Percentiles rank a stretch among this genome's conserved stretches.
Conservation (phyloP, 768 basidiomycete species). For the Phlebiopsis gigantea region DNA sequence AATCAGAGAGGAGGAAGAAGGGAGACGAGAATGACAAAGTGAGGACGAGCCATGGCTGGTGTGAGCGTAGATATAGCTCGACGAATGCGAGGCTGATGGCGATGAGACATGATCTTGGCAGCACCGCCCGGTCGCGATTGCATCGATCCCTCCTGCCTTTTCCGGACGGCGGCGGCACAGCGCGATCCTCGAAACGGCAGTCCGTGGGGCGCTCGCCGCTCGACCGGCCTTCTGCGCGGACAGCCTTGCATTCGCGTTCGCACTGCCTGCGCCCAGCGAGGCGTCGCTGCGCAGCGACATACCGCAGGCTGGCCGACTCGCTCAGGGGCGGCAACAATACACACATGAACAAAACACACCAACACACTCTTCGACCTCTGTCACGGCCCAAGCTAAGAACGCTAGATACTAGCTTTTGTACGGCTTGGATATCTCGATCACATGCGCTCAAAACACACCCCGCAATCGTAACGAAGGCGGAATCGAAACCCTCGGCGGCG, state of each 20-base stretch:
- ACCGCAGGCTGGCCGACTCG: no score
- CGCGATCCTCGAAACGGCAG: constrained; percentile 2
- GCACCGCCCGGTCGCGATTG: constrained; percentile 6
- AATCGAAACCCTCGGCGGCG: no score
- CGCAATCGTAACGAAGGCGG: no score
- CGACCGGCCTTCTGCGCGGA: neutral
- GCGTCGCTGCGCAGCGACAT: neutral
- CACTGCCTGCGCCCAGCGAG: neutral
- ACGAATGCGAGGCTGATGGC: constrained; percentile 7
- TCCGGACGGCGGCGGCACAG: neutral
- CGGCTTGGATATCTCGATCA: no score
- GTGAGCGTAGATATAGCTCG: constrained; percentile 1
- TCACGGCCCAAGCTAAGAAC: no score
- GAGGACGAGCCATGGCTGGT: neutral
- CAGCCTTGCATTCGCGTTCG: constrained; percentile 1
- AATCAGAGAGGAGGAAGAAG: neutral
- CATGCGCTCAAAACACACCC: no score
- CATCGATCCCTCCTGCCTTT: constrained; percentile 1
- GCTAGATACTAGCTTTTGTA: no score
- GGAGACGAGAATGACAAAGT: neutral
- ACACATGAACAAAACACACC: no score
- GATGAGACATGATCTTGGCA: constrained; percentile 12
- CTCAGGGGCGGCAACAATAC: no score
- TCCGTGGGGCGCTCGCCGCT: neutral
- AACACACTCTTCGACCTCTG: no score